Conservation (phyloP, 106 monocot genomes). For the Narthecium ossifragum region DNA sequence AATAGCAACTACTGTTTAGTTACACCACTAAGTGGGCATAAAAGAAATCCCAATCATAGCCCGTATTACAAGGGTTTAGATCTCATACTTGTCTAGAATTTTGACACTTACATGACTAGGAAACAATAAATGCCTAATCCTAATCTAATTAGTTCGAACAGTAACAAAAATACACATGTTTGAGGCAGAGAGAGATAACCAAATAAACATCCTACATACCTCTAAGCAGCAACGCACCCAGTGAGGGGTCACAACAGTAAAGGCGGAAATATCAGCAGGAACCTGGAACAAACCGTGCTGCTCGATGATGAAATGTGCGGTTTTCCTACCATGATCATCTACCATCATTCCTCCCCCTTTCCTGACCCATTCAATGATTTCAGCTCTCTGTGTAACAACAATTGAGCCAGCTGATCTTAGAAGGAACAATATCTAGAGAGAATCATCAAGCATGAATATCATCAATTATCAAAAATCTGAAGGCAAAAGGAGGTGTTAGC, state of each 20-base stretch:
- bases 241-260: constrained; percentile 66
- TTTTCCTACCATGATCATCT: constrained; percentile 24
- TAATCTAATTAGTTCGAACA: too few species aligned
- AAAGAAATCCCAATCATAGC: too few species aligned
- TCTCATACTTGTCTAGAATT: too few species aligned
- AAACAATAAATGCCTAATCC: too few species aligned
- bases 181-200: neutral
- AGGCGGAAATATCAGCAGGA: constrained; percentile 12
- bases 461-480: neutral
- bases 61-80: too few species aligned
- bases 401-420: neutral
- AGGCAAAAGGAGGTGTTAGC: too few species aligned
- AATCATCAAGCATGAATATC: neutral
- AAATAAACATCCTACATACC: constrained; percentile 33
- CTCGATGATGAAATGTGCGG: constrained; percentile 55
- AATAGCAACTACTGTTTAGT: too few species aligned
- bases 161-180: too few species aligned
- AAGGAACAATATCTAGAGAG: neutral
- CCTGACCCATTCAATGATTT: constrained; percentile 78
- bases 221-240: constrained; percentile 87
- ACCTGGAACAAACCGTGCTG: constrained; percentile 47
- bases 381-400: constrained; percentile 45
- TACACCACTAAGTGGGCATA: too few species aligned
- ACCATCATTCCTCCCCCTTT: constrained; percentile 71
- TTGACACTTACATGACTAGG: too few species aligned